Evolutionary conservation across 257 asterid genomes (phyloP).

Genomic region (Linderniella brevidens): DNA sequence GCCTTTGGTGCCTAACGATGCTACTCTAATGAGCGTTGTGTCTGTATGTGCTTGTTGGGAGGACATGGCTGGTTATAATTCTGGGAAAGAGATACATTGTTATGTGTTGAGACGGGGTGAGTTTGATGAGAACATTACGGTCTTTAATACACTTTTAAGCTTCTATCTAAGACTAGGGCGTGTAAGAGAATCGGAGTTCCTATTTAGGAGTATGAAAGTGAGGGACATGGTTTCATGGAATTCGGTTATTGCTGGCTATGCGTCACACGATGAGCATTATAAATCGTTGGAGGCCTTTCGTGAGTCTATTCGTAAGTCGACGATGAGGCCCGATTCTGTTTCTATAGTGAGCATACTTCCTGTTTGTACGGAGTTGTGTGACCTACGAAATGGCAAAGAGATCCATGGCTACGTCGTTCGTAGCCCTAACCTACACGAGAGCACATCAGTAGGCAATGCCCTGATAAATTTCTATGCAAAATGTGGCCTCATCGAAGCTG

Average conservation of each 20-base stretch:
- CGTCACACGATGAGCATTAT: constrained; percentile 37
- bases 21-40: constrained; percentile 47
- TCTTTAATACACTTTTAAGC: constrained; percentile 52
- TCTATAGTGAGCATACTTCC: constrained; percentile 64
- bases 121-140: constrained; percentile 25
- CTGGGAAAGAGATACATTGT: constrained; percentile 54
- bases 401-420: constrained; percentile 57
- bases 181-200: constrained; percentile 25
- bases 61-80: constrained; percentile 13
- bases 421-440: constrained; percentile 19
- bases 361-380: constrained; percentile 33
- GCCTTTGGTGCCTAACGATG: constrained; percentile 39
- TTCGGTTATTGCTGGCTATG: constrained; percentile 55
- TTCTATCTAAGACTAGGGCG: constrained; percentile 48
- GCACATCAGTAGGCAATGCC: constrained; percentile 53
- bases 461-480: constrained; percentile 52
- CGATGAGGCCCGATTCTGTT: constrained; percentile 33
- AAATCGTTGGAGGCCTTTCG: constrained; percentile 35
- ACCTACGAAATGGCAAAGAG: constrained; percentile 47
- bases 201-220: constrained; percentile 33
- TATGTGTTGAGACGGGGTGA: constrained; percentile 42
- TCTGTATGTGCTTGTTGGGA: constrained; percentile 38
- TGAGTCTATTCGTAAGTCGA: constrained; percentile 19
- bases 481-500: constrained; percentile 32
- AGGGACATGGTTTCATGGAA: constrained; percentile 75